Base-by-base conservation (phyloP, 2,329 filamentous ascomycete species). In the Tolypocladium endophyticum region DNA sequence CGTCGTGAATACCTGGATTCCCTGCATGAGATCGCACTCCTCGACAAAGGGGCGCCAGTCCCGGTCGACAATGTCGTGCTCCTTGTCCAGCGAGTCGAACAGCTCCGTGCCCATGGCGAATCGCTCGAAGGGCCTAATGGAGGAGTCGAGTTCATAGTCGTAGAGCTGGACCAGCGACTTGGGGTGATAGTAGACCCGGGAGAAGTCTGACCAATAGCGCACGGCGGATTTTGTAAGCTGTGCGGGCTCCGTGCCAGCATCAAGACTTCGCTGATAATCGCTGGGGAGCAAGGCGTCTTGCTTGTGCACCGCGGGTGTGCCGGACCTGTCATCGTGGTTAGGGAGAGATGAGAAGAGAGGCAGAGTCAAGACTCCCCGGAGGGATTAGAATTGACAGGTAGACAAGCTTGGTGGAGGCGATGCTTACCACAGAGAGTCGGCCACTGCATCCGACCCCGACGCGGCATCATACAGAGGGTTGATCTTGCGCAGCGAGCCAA, bases 191-290 rank as follows among this genome's bases (percentile, higher is more conserved):
- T 86, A 99, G n/a, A 94, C 83, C 33, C 91, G 85, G 66, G 90
- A 95, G 74, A 92, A 97, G 73, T 99, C 94, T 38, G 92, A 96
- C 93, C 94, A 99, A 76, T 94, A 97, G 58, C 91, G 85, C n/a
- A 97, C 89, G 14, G 84, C 82, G 8, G 86, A 82, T 1, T 85
- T 79, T 1, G 81, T 87, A 25, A 96, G 80, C 58, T 79, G 76
- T 0, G 88, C 82, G 0, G 88, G 83, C 7, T 87, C 80, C 3
- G 82, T 72, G 28, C 91, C 92, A 36, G 84, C 75, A 65, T 97
- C 89, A 3, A 97, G 83, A 64, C 86, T 88, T 68, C 84, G 81
- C 69, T 95, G 91, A 72, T 96, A 97, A 55, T 85, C 78, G 69
- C 84, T 91, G 61, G 83, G 84, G 43, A 81, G 76, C 58, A 97